These are phyloP conservation scores for Tricladium varicosporioides DNA, from an alignment of 2,329 filamentous ascomycete species.

Conservation along the genomic window DNA sequence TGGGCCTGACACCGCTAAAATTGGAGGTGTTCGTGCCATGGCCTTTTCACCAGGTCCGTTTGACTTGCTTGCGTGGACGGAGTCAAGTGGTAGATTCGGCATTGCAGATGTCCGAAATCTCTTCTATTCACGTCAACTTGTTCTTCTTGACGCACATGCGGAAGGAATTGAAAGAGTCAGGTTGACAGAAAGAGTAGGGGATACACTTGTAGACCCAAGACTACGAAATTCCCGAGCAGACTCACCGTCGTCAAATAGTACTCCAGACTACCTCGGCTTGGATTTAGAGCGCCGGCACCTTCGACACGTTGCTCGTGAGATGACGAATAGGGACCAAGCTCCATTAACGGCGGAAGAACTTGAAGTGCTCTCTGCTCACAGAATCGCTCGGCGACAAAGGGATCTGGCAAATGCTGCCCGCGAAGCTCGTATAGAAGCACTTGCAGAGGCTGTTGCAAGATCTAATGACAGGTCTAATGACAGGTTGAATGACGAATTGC, in stretches of 20 bases:
- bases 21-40: conserved; percentile 85
- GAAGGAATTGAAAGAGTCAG: conserved; percentile 42
- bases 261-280: conserved; percentile 31
- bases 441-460: conserved; percentile 12
- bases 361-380: conserved; percentile 54
- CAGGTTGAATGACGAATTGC: conserved; percentile 13
- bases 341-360: conserved; percentile 55
- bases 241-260: conserved; percentile 20
- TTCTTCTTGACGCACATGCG: conserved; percentile 60
- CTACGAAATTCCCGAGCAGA: conserved; percentile 26
- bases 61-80: conserved; percentile 91
- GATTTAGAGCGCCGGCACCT: conserved; percentile 30
- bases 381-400: conserved; percentile 49
- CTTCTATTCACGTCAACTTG: conserved; percentile 65
- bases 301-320: conserved; percentile 24
- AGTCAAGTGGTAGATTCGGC: conserved; percentile 76
- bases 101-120: conserved; percentile 70
- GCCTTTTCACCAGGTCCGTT: conserved; percentile 86
- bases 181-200: conserved; percentile 24
- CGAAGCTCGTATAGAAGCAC: conserved; percentile 14
- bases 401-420: conserved; percentile 24
- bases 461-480: conserved; percentile 18
- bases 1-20: conserved; percentile 1
- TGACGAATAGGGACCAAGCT: conserved; percentile 45
- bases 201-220: conserved; percentile 27